phyloP scores from a whole-genome alignment of 179 eudicot genomes.

The Spinacia oleracea region DNA sequence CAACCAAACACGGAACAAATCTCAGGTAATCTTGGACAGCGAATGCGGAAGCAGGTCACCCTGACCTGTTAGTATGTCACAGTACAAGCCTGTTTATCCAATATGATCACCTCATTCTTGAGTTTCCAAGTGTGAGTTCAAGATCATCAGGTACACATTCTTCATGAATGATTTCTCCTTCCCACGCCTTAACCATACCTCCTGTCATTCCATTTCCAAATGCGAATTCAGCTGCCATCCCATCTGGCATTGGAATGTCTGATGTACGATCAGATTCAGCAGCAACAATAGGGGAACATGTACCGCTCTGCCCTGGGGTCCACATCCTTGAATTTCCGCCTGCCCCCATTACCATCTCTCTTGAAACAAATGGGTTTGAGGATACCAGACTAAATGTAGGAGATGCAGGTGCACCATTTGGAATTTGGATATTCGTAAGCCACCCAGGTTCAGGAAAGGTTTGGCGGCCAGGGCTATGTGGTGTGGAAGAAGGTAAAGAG shows the following conservation, averaged over 20 bases:
- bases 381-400: constrained; percentile 62
- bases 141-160: constrained; percentile 82
- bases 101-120: constrained; percentile 52
- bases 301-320: constrained; percentile 85
- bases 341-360: constrained; percentile 48
- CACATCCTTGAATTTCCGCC: constrained; percentile 63
- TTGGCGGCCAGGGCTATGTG: constrained; percentile 54
- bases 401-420: constrained; percentile 43
- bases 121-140: constrained; percentile 83
- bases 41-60: constrained; percentile 1
- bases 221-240: constrained; percentile 70
- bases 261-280: constrained; percentile 33
- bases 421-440: constrained; percentile 45
- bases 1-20: neutral
- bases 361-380: constrained; percentile 67
- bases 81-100: neutral
- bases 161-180: constrained; percentile 88
- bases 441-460: constrained; percentile 46
- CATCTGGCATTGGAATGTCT: constrained; percentile 45
- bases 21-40: neutral
- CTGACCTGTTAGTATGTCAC: neutral
- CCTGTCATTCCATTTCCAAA: constrained; percentile 57
- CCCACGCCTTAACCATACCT: constrained; percentile 79
- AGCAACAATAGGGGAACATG: constrained; percentile 68
- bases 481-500: constrained; percentile 49